Evolutionary conservation across 2,329 filamentous ascomycete species (phyloP).

Genomic region (Pyrenochaeta sp.): DNA sequence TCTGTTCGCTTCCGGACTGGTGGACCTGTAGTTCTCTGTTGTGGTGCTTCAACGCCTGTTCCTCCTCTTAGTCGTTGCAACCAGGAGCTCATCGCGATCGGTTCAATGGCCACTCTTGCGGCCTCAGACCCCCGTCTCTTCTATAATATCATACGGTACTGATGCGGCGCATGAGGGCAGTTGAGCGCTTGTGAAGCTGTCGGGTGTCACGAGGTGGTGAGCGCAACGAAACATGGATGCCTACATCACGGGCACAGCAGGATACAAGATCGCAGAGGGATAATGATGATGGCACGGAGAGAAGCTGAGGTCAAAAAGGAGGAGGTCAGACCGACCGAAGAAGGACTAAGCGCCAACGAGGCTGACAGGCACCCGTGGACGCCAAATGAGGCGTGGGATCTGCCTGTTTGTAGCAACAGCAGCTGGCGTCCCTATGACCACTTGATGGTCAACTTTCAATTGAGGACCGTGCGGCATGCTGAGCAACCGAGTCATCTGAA

Average conservation of each 20-base stretch:
- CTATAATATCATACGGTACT: neutral
- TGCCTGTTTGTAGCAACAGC: neutral
- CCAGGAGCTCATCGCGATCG: conserved; percentile 18
- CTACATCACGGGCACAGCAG: neutral
- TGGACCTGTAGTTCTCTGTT: conserved; percentile 1
- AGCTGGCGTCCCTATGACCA: neutral
- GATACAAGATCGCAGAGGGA: neutral
- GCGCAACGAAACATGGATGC: neutral
- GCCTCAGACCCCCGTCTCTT: neutral
- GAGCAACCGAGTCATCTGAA: neutral
- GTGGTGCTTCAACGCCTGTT: conserved; percentile 3
- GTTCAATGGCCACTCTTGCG: neutral
- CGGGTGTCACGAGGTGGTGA: neutral
- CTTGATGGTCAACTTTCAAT: neutral
- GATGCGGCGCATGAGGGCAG: neutral
- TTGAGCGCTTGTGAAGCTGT: neutral
- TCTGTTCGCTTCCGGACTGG: conserved; percentile 15
- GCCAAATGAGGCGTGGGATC: neutral
- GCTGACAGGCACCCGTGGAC: neutral
- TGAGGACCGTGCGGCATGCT: neutral
- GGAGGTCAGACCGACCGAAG: neutral
- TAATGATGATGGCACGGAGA: neutral
- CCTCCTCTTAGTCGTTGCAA: conserved; percentile 13
- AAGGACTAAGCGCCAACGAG: neutral
- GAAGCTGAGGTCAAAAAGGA: neutral